Evolutionary conservation across 2,329 filamentous ascomycete species (phyloP), one percentile per base, ranked within the genome.

Genomic region (Hymenoscyphus albidus): DNA sequence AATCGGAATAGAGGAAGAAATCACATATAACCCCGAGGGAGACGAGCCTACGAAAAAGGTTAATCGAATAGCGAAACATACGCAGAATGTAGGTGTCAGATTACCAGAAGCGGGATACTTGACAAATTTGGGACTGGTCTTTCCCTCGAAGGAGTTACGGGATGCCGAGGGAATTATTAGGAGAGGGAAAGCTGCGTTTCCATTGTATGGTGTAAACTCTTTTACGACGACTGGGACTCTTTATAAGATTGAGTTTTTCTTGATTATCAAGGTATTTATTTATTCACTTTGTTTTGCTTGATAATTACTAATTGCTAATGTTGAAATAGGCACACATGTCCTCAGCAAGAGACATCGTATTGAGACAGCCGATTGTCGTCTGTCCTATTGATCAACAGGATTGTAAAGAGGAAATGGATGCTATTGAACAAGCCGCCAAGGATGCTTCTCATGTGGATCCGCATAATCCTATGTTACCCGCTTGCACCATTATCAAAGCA

Each of bases 381-480:
- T 98, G 94, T 73, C 94, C 95, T 0, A 87, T 97, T 67, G 95
- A 99, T 74, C 92, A 97, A 74, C 92, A 96, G 70, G 91, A 90
- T 16, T 99, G 95, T 79, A 97, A 96, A 77, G 93, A 97, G 75
- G 95, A 98, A 79, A 97, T 99, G 92, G 93, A 97, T 73, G 93
- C 93, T 44, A 98, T 99, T 68, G 93, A 97, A 75, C 92, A 97
- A 78, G 91, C 95, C 0, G 95, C 95, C 55, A 94, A 93, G 77
- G 94, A 98, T 71, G 94, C 95, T 1, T 90, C 91, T 16, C 87
- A 91, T 67, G 89, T 98, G 66, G 92, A 94, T 70, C 90, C 90
- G 0, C 92, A 96, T 67, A 95, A 95, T 72, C 95, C 93, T 0
- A 93, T 96, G 88, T 79, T 97, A n/a, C 93, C 95, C 0, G 89